Evolutionary conservation across 2,329 filamentous ascomycete species (phyloP).

Genomic region (Dothideomycetidae sp.): DNA sequence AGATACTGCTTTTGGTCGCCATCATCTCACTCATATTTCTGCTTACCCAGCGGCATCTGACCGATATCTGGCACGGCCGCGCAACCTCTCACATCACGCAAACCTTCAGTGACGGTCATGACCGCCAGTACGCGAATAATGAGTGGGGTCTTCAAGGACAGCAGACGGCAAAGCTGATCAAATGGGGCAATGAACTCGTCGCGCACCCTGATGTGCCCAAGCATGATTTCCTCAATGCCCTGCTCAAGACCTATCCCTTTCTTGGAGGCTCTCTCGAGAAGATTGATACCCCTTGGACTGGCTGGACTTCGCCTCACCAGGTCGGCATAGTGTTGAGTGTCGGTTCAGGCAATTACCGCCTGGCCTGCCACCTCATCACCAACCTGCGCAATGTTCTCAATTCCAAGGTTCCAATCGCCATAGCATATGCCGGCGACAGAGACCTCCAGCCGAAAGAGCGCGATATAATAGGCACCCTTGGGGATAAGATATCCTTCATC

Average conservation of each 20-base stretch:
- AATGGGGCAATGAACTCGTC: background rate
- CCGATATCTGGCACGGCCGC: background rate
- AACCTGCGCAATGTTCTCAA: background rate
- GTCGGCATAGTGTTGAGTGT: background rate
- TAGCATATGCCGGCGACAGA: background rate
- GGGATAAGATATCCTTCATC: background rate
- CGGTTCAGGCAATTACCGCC: background rate
- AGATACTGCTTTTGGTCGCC: background rate
- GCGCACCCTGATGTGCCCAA: background rate
- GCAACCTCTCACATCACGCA: background rate
- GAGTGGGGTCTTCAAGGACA: background rate
- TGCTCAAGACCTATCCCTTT: background rate
- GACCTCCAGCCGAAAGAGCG: background rate
- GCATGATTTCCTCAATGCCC: background rate
- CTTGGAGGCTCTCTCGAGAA: background rate
- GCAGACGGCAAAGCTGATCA: background rate
- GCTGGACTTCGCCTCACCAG: background rate
- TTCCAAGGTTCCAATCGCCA: background rate
- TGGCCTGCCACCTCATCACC: background rate
- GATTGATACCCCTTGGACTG: background rate
- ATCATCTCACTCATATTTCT: background rate
- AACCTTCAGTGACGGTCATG: background rate
- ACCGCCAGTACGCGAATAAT: background rate
- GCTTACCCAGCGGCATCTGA: background rate
- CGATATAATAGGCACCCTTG: background rate